Conservation (phyloP, 177 flowering plant genomes). For the Vitis hybrid region DNA sequence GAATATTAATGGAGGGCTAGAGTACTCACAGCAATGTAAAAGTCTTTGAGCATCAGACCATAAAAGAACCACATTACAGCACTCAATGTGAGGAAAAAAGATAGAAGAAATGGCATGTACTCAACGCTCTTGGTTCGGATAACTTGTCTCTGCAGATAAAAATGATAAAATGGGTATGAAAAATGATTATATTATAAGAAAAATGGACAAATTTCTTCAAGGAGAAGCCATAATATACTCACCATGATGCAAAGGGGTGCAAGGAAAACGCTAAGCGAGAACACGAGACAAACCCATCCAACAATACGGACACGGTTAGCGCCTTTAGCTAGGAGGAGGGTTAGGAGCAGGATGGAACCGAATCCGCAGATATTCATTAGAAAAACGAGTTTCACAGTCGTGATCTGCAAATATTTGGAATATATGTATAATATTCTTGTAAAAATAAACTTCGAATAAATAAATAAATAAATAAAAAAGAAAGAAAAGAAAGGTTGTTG, state of each 20-base stretch:
- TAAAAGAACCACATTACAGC: constrained; percentile 68
- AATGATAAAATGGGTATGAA: not conserved
- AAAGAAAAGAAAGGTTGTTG: not conserved
- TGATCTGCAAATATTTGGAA: constrained; percentile 25
- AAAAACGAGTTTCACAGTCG: constrained; percentile 38
- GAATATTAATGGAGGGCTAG: not conserved
- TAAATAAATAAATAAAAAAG: not conserved
- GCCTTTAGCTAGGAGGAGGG: constrained; percentile 31
- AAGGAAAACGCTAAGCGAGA: constrained; percentile 46
- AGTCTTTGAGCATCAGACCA: constrained; percentile 44
- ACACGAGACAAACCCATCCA: constrained; percentile 54
- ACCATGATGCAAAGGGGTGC: constrained; percentile 62
- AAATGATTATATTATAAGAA: not conserved
- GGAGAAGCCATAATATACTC: constrained; percentile 3
- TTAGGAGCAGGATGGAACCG: constrained; percentile 29
- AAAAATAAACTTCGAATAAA: constrained; percentile 40
- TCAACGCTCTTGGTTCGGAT: constrained; percentile 62
- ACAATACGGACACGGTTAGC: constrained; percentile 26
- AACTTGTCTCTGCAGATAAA: constrained; percentile 43
- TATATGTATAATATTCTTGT: constrained; percentile 27
- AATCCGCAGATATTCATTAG: constrained; percentile 43
- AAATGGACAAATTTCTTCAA: not conserved
- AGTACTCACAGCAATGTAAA: constrained; percentile 29
- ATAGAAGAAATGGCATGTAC: constrained; percentile 54
- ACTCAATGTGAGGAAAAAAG: constrained; percentile 45